A percentile compares a stretch with the other conserved stretches of the same genome.
Evolutionary conservation across 345 rosid genomes (phyloP).

Genomic region (Gynandropsis gynandra): DNA sequence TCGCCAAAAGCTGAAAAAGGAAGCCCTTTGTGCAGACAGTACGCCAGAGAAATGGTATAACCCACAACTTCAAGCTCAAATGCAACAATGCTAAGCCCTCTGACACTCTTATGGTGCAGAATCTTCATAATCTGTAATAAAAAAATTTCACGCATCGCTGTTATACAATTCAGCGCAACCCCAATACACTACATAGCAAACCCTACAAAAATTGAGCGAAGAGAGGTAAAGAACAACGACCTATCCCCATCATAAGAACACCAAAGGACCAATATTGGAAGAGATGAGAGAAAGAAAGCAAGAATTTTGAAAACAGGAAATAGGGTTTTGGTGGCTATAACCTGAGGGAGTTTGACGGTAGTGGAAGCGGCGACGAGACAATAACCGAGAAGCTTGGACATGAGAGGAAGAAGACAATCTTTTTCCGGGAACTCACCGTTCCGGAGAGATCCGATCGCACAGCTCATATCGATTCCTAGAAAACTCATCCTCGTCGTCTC

Average conservation of each 20-base stretch:
- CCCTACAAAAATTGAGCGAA: too few relatives aligned
- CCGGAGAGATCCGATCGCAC: constrained; percentile 60
- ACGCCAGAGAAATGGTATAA: constrained; percentile 80
- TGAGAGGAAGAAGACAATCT: constrained; percentile 79
- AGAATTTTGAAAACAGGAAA: not conserved
- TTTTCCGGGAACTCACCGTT: constrained; percentile 54
- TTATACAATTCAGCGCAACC: too few relatives aligned
- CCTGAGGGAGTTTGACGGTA: constrained; percentile 96
- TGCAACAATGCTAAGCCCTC: constrained; percentile 69
- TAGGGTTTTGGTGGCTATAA: constrained; percentile 11
- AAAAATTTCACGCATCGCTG: not conserved
- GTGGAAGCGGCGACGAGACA: constrained; percentile 86
- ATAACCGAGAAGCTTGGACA: constrained; percentile 94
- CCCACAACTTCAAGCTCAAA: constrained; percentile 95
- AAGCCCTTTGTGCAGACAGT: constrained; percentile 84
- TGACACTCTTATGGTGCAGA: constrained; percentile 64
- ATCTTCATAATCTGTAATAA: constrained; percentile 66
- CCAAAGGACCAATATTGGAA: not conserved
- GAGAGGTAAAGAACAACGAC: too few relatives aligned
- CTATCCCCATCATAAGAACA: too few relatives aligned
- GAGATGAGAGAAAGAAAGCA: not conserved
- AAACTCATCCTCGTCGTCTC: constrained; percentile 37
- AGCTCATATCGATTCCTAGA: constrained; percentile 67
- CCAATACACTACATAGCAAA: too few relatives aligned
- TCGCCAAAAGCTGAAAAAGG: constrained; percentile 97